Evolutionary conservation across 176 grass and related monocot species (phyloP).

Genomic region (Oryza glaberrima): DNA sequence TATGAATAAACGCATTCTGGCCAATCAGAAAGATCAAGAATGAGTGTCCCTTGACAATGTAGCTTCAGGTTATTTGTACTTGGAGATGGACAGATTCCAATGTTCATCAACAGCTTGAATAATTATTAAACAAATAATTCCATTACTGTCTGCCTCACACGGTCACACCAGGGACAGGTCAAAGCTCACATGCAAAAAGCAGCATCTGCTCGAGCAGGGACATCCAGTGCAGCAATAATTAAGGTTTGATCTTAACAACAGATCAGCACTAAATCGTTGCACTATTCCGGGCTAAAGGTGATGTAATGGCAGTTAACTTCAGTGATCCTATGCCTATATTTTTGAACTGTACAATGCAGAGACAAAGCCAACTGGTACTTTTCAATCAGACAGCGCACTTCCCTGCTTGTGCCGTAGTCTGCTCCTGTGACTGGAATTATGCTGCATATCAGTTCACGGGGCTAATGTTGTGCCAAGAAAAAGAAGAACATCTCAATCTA

Average conservation of each 20-base stretch:
- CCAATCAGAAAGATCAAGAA: not conserved
- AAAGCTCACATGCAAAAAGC: conserved; percentile 28
- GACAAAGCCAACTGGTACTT: conserved; percentile 28
- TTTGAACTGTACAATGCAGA: not conserved
- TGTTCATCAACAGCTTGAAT: not conserved
- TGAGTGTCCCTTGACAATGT: conserved; percentile 22
- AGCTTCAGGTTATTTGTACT: conserved; percentile 1
- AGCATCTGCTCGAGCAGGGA: conserved; percentile 10
- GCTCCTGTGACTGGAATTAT: conserved; percentile 15
- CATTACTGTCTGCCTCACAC: conserved; percentile 27
- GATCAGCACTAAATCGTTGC: conserved; percentile 10
- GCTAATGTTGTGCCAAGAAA: not conserved
- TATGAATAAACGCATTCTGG: not conserved
- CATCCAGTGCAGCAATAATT: conserved; percentile 27
- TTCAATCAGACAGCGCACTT: conserved; percentile 11
- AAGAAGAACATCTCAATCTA: conserved; percentile 22
- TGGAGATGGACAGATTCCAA: conserved; percentile 22
- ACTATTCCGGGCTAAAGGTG: conserved; percentile 25
- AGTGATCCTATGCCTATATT: not conserved
- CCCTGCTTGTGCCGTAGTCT: not conserved
- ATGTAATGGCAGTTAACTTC: conserved; percentile 14
- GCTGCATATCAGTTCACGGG: conserved; percentile 33
- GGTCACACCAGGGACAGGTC: conserved; percentile 1
- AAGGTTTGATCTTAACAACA: not conserved
- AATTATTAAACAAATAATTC: conserved; percentile 9